Evolutionary conservation across 805 yeast genomes (phyloP), one percentile per base, ranked within the genome.

Genomic region (Wickerhamiella azymoides): DNA sequence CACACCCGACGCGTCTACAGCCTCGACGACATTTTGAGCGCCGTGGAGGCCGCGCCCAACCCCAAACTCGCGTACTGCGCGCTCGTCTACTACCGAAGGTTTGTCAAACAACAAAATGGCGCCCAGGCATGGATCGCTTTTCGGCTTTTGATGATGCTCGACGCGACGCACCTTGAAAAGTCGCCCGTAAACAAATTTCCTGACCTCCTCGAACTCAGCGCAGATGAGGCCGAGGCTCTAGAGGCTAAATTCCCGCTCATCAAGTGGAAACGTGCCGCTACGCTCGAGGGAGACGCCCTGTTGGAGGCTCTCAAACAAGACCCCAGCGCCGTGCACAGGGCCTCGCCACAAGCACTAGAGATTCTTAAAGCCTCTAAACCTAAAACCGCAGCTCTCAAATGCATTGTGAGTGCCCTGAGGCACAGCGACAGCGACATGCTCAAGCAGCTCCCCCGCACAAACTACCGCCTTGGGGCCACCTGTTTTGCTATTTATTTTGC

Each of bases 11-110:
- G 24, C 19, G 21, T 32, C 19, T 41, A 33, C 33, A 16, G 25
- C 18, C 24, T 41, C 13, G 14, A 33, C 5, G 26, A 25, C 4
- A 16, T 41, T 10, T 19, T 30, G 6, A 30, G 14, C 6, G 44
- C 44, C 2, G 44, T 41, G 8, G 38, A 30, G 25, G 2, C 33
- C 14, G 27, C 21, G 14, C 35, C 36, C 14, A 41, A 33, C 32
- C 44, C 44, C 5, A 41, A 41, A 16, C 38, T 41, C 38, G 44
- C 44, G 10, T 41, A 41, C 26, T 19, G 38, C 24, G 44, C 44
- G 9, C 25, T 41, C 8, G 25, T 37, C 5, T 41, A 41, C 27
- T 25, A 30, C 9, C 27, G 39, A 28, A 8, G 35, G 17, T n/a
- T 18, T 17, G 39, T 32, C 2, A 26, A 28, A n/a, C 25, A 36